These are phyloP conservation scores for Salinomyces thailandicus DNA, from an alignment of 2,329 filamentous ascomycete species.

Conservation along the genomic window DNA sequence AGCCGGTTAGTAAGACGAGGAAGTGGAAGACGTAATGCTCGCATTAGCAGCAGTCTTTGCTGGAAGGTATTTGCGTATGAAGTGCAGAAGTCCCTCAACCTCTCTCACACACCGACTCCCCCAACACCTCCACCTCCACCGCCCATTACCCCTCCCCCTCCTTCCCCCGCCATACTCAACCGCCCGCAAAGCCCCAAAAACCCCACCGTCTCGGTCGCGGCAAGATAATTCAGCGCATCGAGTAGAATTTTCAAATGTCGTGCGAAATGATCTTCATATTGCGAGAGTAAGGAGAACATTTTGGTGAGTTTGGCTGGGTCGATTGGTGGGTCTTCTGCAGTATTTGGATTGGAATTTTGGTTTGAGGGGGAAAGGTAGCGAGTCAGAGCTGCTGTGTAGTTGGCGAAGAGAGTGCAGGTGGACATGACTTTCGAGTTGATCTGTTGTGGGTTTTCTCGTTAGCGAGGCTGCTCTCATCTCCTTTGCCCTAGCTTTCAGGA, in stretches of 20 bases:
- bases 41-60: too few relatives aligned
- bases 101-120: neutral
- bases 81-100: too few relatives aligned
- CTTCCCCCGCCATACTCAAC: slow-evolving; percentile 71
- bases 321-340: slow-evolving; percentile 16
- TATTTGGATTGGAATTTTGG: slow-evolving; percentile 13
- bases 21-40: too few relatives aligned
- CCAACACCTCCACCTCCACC: neutral
- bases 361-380: slow-evolving; percentile 56
- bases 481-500: neutral
- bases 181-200: slow-evolving; percentile 77
- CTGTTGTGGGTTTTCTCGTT: slow-evolving; percentile 35
- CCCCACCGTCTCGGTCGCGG: slow-evolving; percentile 92
- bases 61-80: too few relatives aligned
- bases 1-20: too few relatives aligned
- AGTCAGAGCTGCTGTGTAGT: slow-evolving; percentile 77
- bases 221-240: slow-evolving; percentile 92
- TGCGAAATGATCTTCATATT: slow-evolving; percentile 90
- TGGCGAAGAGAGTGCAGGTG: slow-evolving; percentile 87
- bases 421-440: slow-evolving; percentile 96
- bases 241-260: slow-evolving; percentile 86
- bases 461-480: too few relatives aligned
- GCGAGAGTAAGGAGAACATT: slow-evolving; percentile 74
- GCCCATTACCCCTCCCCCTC: slow-evolving; percentile 26
- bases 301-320: slow-evolving; percentile 57